Percentiles rank a stretch among this genome's conserved stretches.
Evolutionary conservation across 2,329 filamentous ascomycete genomes (phyloP).

Genomic region (Neonectria coccinea): DNA sequence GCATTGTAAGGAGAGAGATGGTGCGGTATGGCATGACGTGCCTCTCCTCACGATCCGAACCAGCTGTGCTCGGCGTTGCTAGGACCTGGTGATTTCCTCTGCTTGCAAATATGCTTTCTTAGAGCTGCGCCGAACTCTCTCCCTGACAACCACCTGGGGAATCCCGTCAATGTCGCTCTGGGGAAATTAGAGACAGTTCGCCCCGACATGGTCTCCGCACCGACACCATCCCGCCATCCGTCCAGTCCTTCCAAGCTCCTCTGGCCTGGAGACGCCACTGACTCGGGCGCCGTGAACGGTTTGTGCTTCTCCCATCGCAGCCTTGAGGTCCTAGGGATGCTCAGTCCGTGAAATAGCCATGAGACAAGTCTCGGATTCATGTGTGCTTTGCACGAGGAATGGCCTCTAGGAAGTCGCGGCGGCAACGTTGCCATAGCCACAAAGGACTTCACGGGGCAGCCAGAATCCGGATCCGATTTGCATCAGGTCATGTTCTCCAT

Average conservation of each 20-base stretch:
- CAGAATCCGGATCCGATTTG: background rate
- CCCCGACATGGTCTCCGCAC: conserved; percentile 33
- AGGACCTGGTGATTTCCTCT: background rate
- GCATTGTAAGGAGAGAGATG: background rate
- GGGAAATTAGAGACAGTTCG: conserved; percentile 8
- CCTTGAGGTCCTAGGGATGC: background rate
- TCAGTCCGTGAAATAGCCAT: conserved; percentile 7
- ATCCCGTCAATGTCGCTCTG: conserved; percentile 2
- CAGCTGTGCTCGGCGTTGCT: background rate
- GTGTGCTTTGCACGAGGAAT: conserved; percentile 10
- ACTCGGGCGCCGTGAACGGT: conserved; percentile 23
- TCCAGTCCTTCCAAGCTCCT: conserved; percentile 14
- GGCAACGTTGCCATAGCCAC: conserved; percentile 6
- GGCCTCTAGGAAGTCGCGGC: background rate
- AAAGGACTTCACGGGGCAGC: background rate
- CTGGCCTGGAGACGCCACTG: conserved; percentile 28
- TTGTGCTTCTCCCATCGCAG: background rate
- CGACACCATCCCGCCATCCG: conserved; percentile 21
- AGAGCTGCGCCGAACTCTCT: conserved; percentile 7
- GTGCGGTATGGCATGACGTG: background rate
- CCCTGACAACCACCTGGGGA: background rate
- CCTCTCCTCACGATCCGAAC: background rate
- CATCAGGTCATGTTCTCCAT: background rate
- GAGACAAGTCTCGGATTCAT: conserved; percentile 4
- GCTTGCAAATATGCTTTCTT: conserved; percentile 14